Evolutionary conservation across 129 eudicot genomes (phyloP), one percentile per base, ranked within the genome.

Genomic region (Mikania micrantha): DNA sequence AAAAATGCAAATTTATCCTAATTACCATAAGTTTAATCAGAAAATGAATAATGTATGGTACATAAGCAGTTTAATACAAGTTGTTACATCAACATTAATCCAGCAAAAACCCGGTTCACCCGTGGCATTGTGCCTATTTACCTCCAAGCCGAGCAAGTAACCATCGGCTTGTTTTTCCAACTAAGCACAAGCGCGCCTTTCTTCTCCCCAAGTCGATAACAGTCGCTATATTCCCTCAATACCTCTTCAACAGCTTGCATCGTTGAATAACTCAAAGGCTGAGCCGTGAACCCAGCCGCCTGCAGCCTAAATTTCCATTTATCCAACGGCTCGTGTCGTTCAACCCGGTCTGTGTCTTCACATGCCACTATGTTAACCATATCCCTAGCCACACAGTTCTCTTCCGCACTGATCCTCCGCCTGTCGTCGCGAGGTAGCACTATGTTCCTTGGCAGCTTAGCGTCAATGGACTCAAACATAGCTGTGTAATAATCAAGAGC

Each of bases 381-480:
- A 34, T 83, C 87, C 19, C 84, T 69, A 34, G 87, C 87, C 69
- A 83, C 82, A 36, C 90, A 85, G 21, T 85, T 81, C 74, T 67
- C 77, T 73, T 85, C 90, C 9, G 90, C 82, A 21, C 78, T 84
- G 0, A 78, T 84, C 79, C 90, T 67, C 77, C 45, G 68, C 67
- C 50, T 78, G 71, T 85, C 79, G 15, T 75, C 75, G 61, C 90
- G 79, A 2, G 64, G 22, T 25, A 64, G 69, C 4, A 74, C 69
- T 27, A 75, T 16, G 69, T 67, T 66, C 70, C 81, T 81, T 7
- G 77, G 63, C 11, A 72, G 70, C 40, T 79, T 84, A 25, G 83
- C 84, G 41, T 85, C 90, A 2, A 85, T 67, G 1, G 90, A 81
- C 70, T 85, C 90, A 9, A 85, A 81, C 90, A 85, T 81, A 0